phyloP scores from a whole-genome alignment of 208 protist genomes.

The Acanthamoeba sp. region DNA sequence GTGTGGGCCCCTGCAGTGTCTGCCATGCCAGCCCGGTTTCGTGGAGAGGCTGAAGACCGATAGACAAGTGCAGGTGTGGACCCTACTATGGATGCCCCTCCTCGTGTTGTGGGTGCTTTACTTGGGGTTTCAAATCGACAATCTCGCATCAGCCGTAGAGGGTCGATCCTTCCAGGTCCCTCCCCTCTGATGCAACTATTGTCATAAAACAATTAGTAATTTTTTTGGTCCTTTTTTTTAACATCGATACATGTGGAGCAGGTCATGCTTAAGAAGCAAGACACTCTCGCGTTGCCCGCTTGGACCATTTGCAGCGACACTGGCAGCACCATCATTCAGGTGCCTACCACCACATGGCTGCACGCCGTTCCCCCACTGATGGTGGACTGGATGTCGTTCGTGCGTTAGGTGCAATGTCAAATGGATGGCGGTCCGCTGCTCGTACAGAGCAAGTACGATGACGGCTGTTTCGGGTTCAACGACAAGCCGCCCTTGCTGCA shows the following conservation, averaged over 20 bases:
- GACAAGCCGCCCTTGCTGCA: background rate
- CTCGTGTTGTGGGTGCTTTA: background rate
- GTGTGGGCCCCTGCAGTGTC: background rate
- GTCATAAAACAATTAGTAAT: no score
- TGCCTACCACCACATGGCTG: background rate
- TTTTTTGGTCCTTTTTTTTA: background rate
- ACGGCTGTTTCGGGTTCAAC: background rate
- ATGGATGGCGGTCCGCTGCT: background rate
- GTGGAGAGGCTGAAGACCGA: background rate
- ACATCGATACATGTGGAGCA: background rate
- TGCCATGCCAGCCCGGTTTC: background rate
- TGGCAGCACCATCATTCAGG: background rate
- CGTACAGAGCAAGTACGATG: background rate
- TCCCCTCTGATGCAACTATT: background rate
- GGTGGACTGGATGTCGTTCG: background rate
- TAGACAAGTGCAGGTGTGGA: background rate
- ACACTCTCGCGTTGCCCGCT: background rate
- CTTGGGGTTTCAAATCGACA: constrained; percentile 23
- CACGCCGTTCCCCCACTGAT: background rate
- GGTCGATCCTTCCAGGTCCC: background rate
- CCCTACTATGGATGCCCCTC: background rate
- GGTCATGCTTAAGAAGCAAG: background rate
- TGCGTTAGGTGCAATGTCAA: background rate
- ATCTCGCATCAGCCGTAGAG: background rate
- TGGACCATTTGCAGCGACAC: background rate